A percentile compares a stretch with the other conserved stretches of the same genome.
These are phyloP conservation scores for Hypoxylon rickii DNA, from an alignment of 495 filamentous ascomycete genomes.

Conservation along the genomic window DNA sequence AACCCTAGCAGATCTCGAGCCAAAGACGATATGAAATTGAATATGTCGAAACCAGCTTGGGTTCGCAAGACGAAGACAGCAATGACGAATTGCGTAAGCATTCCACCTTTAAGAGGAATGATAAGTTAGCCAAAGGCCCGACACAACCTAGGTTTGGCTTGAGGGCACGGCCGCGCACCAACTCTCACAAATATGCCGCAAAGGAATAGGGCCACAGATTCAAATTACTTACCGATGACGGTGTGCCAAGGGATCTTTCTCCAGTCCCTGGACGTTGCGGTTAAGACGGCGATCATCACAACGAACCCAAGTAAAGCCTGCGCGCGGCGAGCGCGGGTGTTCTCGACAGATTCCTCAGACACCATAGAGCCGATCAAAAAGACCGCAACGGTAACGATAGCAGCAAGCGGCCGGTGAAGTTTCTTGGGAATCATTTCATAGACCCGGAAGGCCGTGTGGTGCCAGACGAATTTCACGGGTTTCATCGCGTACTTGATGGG, in stretches of 20 bases:
- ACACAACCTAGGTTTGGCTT: neutral
- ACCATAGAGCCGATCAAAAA: constrained; percentile 78
- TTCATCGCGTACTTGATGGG: constrained; percentile 66
- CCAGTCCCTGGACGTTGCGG: constrained; percentile 70
- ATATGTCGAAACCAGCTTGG: constrained; percentile 79
- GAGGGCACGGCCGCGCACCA: neutral
- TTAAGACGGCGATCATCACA: constrained; percentile 71
- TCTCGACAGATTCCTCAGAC: constrained; percentile 69
- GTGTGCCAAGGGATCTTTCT: constrained; percentile 81
- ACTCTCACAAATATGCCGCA: neutral
- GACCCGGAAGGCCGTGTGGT: constrained; percentile 59
- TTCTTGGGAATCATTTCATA: constrained; percentile 64
- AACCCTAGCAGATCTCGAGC: constrained; percentile 73
- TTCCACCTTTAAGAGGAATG: constrained; percentile 58
- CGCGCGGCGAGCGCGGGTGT: constrained; percentile 77
- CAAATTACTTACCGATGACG: constrained; percentile 60
- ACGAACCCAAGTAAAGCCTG: constrained; percentile 79
- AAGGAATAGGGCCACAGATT: neutral
- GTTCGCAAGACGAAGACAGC: constrained; percentile 86
- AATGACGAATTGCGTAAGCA: constrained; percentile 85
- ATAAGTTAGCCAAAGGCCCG: constrained; percentile 5
- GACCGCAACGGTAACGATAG: constrained; percentile 63
- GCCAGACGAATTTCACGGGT: constrained; percentile 71
- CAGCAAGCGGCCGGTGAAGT: constrained; percentile 62
- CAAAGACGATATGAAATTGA: constrained; percentile 77